Base-by-base conservation (phyloP, 1,284 basidiomycete genomes). In the Cerrena zonata region DNA sequence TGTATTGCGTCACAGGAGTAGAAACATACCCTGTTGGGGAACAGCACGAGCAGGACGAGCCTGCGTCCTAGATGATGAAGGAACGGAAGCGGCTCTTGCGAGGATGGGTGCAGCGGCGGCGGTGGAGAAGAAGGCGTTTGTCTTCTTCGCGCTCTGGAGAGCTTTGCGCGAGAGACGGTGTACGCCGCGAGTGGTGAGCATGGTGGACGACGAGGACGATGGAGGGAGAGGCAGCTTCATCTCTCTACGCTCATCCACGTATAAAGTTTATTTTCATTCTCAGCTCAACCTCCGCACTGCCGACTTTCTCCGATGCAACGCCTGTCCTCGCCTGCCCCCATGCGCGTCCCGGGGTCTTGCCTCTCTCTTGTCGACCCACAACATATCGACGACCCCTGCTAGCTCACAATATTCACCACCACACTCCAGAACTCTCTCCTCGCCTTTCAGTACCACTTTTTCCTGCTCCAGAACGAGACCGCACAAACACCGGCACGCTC, bases 151-250 rank as follows among this genome's bases (percentile, higher is more conserved):
- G 70, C 73, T 80, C 67, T 82, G 83, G 66, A 82, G 75, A 62
- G 85, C 85, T 75, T 86, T 84, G 76, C 81, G 85, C 58, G 88
- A 86, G 71, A 91, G 76, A 73, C 88, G 88, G 68, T 86, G 78
- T 68, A 85, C 80, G 74, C 86, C 85, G 71, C 88, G 86, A 63
- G 86, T 77, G 71, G 84, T 86, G 76, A 89, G 77, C 87, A 90
- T 89, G 60, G 64, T 66, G 60, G 58, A 63, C 61, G 61, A 64
- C 65, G 65, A 61, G 57, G 61, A 64, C 58, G 58, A 56, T 61
- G 63, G 56, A 56, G 63, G 61, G 56, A 58, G 60, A 59, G 58
- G 45, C 43, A 50, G 44, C 22, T 11, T 38, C 18, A 39, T 18
- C 57, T 55, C 58, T 60, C 56, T 56, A 56, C 53, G 59, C 55